phyloP scores from a whole-genome alignment of 768 basidiomycete species.

The Suillus clintonianus region DNA sequence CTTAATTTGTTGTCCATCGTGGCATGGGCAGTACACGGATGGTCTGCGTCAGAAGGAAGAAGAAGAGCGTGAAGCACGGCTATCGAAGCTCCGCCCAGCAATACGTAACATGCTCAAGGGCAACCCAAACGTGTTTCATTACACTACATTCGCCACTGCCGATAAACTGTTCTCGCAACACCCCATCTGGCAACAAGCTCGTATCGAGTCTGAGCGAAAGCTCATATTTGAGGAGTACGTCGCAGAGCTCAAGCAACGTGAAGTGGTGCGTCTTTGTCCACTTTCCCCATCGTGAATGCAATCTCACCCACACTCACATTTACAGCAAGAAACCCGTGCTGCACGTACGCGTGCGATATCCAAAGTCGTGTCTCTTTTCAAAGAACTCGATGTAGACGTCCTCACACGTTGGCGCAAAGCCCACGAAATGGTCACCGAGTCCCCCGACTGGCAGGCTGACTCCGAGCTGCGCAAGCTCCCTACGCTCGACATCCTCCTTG shows the following conservation, averaged over 20 bases:
- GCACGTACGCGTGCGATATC: conserved; percentile 76
- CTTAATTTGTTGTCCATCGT: conserved; percentile 6
- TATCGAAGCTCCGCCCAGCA: conserved; percentile 86
- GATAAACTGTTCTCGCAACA: conserved; percentile 85
- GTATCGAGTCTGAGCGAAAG: conserved; percentile 81
- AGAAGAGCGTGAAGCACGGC: conserved; percentile 80
- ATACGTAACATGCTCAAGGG: conserved; percentile 84
- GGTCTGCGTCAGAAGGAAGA: conserved; percentile 78
- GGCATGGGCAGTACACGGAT: conserved; percentile 60
- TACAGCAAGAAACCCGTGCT: conserved; percentile 77
- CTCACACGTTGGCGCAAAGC: conserved; percentile 92
- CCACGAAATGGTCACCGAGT: conserved; percentile 71
- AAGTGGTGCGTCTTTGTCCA: conserved; percentile 64
- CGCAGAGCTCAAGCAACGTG: conserved; percentile 78
- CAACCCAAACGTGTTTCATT: conserved; percentile 87
- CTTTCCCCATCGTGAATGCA: conserved; percentile 5
- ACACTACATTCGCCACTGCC: conserved; percentile 88
- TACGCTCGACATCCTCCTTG: conserved; percentile 86
- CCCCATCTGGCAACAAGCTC: conserved; percentile 89
- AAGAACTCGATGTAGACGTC: conserved; percentile 86
- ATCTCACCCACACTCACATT: conserved; percentile 4
- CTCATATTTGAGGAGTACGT: conserved; percentile 94
- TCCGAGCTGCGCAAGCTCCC: conserved; percentile 80
- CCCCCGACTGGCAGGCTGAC: conserved; percentile 79
- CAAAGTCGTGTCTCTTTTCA: conserved; percentile 84